Percentiles rank a stretch among this genome's conserved stretches.
Evolutionary conservation across 2,329 filamentous ascomycete genomes (phyloP).

Genomic region (Cladobotryum protrusum): DNA sequence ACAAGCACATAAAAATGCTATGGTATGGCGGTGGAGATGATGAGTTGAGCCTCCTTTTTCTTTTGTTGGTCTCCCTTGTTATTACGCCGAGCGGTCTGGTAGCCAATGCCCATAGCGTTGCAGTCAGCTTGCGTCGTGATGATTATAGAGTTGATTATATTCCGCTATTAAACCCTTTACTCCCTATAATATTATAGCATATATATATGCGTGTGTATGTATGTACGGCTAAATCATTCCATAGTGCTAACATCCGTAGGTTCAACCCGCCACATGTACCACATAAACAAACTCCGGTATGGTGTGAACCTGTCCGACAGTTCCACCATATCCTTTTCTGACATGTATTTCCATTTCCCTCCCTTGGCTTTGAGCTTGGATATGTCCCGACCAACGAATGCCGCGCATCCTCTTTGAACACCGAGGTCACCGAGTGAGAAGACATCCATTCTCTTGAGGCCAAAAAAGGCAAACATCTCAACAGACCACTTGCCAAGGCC

Average conservation of each 20-base stretch:
- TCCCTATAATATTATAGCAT: no score
- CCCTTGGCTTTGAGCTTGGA: slow-evolving; percentile 72
- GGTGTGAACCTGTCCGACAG: slow-evolving; percentile 74
- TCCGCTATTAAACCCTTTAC: no score
- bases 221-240: slow-evolving; percentile 28
- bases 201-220: no score
- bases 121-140: no score
- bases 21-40: no score
- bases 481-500: slow-evolving; percentile 88
- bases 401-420: slow-evolving; percentile 90
- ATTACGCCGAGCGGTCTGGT: no score
- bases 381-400: slow-evolving; percentile 76
- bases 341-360: slow-evolving; percentile 95
- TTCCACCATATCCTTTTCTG: slow-evolving; percentile 84
- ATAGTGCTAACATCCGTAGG: slow-evolving; percentile 66
- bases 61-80: no score
- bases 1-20: no score
- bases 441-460: slow-evolving; percentile 88
- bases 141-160: no score
- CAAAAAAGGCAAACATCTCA: slow-evolving; percentile 97
- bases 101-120: no score
- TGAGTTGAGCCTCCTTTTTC: no score
- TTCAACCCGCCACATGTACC: slow-evolving; percentile 93
- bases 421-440: slow-evolving; percentile 89
- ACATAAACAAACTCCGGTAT: slow-evolving; percentile 92